Base-by-base conservation (phyloP, 164 flowering plant species). In the Tetrastigma voinierianum region DNA sequence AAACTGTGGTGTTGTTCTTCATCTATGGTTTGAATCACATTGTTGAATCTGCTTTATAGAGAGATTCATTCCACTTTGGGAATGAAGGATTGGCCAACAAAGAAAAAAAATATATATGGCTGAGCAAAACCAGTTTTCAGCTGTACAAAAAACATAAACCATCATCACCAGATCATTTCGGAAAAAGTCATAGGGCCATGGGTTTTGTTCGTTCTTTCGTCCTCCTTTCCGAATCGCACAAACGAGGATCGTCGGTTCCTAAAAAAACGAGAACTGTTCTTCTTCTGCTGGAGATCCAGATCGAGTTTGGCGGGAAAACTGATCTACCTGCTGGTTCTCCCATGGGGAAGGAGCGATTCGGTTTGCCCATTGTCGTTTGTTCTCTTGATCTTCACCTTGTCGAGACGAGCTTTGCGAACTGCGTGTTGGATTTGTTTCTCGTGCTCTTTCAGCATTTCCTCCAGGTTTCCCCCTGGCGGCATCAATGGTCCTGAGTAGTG, bases 381-480 rank as follows among this genome's bases (percentile, higher is more conserved):
- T 24, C 72, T 81, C 80, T 79, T 72, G 60, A 68, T 69, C 80
- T 78, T 85, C 49, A 52, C 72, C 69, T 81, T 93, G 66, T 86
- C 93, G n/a, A 74, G 24, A n/a, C 89, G 94, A 67, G 96, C 93
- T 82, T 83, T 90, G 23, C 98, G 85, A 2, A 90, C 96, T 60
- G 96, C 96, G 46, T 81, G 77, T 67, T 90, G 96, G 72, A 93
- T 86, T 76, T 87, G 93, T 75, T 84, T 83, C 69, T 93, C 98
- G 49, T 90, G 96, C 76, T 90, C 90, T 75, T 76, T 90, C 18
- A 90, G 87, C 96, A 93, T 87, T 53, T 90, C 97, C 21, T 93
- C 96, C 21, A 74, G 64, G 70, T 79, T 78, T 51, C 78, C 78
- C 11, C 77, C 80, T 12, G 72, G 57, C 46, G 80, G 77, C 59